A percentile compares a stretch with the other conserved stretches of the same genome.
Conservation (phyloP, 352 stramenopile species). For the Globisporangium echinulatum region DNA sequence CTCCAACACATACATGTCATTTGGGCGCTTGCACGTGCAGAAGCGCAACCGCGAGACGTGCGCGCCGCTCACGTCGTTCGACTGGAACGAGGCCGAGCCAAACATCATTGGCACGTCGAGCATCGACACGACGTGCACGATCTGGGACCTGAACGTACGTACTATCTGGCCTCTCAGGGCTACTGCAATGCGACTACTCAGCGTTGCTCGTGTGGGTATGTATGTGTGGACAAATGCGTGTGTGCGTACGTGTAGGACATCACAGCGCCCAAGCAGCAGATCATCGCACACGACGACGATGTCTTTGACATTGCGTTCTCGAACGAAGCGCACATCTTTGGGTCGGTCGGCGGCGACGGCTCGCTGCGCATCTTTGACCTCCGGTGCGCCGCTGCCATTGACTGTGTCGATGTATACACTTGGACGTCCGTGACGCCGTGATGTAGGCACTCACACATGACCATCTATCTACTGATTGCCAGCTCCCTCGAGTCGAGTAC, state of each 20-base stretch:
- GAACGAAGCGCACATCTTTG: constrained; percentile 92
- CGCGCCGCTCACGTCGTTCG: constrained; percentile 96
- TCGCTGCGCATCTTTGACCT: constrained; percentile 97
- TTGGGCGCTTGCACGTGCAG: constrained; percentile 8
- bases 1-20: not conserved
- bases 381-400: constrained; percentile 35
- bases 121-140: constrained; percentile 98
- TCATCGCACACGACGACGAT: constrained; percentile 98
- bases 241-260: constrained; percentile 28
- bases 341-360: constrained; percentile 94
- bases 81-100: constrained; percentile 97
- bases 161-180: not conserved
- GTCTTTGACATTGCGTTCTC: constrained; percentile 98
- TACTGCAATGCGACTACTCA: too few species aligned
- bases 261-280: constrained; percentile 84
- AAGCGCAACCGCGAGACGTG: constrained; percentile 90
- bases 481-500: constrained; percentile 87
- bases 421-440: too few species aligned
- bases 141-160: constrained; percentile 96
- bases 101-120: constrained; percentile 94
- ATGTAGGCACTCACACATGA: too few species aligned
- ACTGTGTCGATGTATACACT: not conserved
- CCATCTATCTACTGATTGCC: not conserved
- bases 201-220: too few species aligned
- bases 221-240: too few species aligned